Percentiles rank a stretch among this genome's conserved stretches.
Conservation (phyloP, 2,329 filamentous ascomycete species). For the Zymoseptoria crescenta region DNA sequence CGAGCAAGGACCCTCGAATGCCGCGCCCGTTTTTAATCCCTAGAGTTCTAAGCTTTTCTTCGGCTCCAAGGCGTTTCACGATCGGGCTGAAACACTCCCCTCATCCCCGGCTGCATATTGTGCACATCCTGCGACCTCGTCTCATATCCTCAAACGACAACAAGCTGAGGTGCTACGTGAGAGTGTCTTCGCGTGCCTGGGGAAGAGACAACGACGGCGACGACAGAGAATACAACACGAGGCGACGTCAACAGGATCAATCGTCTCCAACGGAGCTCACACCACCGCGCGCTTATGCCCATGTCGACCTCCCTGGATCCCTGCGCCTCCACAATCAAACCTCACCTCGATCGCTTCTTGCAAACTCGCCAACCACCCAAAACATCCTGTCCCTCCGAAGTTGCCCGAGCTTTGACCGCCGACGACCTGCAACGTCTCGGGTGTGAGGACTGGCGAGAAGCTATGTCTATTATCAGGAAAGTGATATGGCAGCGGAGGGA, state of each 20-base stretch:
- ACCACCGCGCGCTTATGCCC: background rate
- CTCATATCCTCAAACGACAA: background rate
- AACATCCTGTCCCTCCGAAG: constrained; percentile 47
- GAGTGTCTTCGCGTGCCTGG: background rate
- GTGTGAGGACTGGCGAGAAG: constrained; percentile 37
- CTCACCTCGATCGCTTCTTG: constrained; percentile 18
- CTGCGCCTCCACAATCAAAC: constrained; percentile 10
- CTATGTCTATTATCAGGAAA: constrained; percentile 39
- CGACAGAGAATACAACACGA: background rate
- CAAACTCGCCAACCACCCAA: constrained; percentile 35
- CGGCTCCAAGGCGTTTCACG: background rate
- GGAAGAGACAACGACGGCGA: background rate
- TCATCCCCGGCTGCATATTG: background rate
- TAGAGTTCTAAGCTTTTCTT: background rate
- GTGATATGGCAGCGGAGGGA: constrained; percentile 37
- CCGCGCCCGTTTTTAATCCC: background rate
- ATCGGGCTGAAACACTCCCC: background rate
- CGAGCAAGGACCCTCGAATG: background rate
- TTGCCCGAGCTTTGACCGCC: constrained; percentile 39
- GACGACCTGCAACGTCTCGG: constrained; percentile 32
- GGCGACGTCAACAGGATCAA: background rate
- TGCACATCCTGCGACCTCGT: background rate
- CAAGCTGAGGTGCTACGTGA: background rate
- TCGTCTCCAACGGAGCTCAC: background rate
- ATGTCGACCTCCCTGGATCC: background rate